phyloP scores from a whole-genome alignment of 495 filamentous ascomycete species.

The Immersiella caudata region DNA sequence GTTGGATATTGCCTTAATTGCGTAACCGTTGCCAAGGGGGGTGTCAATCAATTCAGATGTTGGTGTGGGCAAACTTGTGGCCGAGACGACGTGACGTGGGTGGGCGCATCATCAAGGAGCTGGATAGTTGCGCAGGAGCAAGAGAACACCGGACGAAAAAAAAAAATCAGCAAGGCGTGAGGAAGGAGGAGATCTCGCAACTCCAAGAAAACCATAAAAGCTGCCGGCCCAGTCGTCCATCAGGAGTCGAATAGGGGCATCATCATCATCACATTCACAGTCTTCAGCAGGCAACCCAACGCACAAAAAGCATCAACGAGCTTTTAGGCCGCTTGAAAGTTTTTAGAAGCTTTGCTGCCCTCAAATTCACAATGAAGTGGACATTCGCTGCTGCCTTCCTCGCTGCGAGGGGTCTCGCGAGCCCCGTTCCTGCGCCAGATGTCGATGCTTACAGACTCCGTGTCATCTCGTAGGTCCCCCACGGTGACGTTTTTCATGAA shows the following conservation, averaged over 20 bases:
- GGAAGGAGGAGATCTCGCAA: background rate
- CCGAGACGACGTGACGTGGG: constrained; percentile 11
- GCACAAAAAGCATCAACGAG: background rate
- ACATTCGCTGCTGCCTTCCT: constrained; percentile 21
- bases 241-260: background rate
- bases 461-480: constrained; percentile 27
- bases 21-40: constrained; percentile 20
- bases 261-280: background rate
- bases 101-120: constrained; percentile 12
- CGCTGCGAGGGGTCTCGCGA: constrained; percentile 23
- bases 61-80: constrained; percentile 11
- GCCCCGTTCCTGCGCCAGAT: constrained; percentile 16
- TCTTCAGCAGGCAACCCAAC: background rate
- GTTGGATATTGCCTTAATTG: constrained; percentile 22
- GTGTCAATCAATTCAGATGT: constrained; percentile 3
- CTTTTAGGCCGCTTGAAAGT: background rate
- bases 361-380: constrained; percentile 27
- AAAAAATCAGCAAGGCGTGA: background rate
- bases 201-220: constrained; percentile 10
- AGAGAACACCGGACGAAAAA: constrained; percentile 1
- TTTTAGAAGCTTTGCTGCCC: background rate
- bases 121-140: constrained; percentile 4
- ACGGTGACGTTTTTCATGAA: background rate
- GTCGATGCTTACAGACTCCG: constrained; percentile 27
- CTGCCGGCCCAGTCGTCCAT: background rate